phyloP scores from a whole-genome alignment of 2,329 filamentous ascomycete species.

The Clarireedia paspali region DNA sequence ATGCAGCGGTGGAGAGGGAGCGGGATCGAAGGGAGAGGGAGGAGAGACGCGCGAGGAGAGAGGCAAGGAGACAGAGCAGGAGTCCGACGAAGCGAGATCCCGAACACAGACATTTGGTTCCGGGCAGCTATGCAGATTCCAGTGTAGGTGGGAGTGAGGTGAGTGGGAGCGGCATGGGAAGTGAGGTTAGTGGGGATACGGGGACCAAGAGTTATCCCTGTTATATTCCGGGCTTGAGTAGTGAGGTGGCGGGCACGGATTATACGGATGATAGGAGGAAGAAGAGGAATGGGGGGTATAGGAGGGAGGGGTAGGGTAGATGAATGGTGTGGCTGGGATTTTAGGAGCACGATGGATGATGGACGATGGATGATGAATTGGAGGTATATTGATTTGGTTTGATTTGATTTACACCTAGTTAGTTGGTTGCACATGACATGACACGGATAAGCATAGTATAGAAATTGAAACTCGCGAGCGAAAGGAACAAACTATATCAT shows the following conservation, averaged over 20 bases:
- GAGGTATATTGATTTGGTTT: background rate
- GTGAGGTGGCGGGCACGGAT: conserved; percentile 15
- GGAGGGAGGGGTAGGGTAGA: background rate
- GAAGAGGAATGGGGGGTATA: conserved; percentile 19
- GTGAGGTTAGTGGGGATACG: conserved; percentile 21
- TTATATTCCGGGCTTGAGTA: conserved; percentile 27
- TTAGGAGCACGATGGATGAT: too few relatives aligned
- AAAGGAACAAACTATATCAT: too few relatives aligned
- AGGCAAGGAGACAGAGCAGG: conserved; percentile 18
- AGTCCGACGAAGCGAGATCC: conserved; percentile 19
- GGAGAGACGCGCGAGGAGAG: conserved; percentile 11
- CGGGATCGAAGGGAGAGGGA: conserved; percentile 9
- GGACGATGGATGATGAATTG: background rate
- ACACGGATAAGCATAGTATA: too few relatives aligned
- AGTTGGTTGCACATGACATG: too few relatives aligned
- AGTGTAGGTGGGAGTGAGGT: conserved; percentile 10
- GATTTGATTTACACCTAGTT: background rate
- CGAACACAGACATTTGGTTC: background rate
- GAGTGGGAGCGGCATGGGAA: conserved; percentile 18
- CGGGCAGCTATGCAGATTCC: background rate
- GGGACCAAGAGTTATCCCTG: conserved; percentile 31
- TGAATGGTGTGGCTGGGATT: background rate
- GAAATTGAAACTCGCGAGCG: too few relatives aligned
- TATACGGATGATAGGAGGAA: conserved; percentile 27
- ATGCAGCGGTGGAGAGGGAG: conserved; percentile 12